These are phyloP conservation scores for Astrocystis sublimbata DNA, from an alignment of 495 filamentous ascomycete genomes.

Conservation along the genomic window DNA sequence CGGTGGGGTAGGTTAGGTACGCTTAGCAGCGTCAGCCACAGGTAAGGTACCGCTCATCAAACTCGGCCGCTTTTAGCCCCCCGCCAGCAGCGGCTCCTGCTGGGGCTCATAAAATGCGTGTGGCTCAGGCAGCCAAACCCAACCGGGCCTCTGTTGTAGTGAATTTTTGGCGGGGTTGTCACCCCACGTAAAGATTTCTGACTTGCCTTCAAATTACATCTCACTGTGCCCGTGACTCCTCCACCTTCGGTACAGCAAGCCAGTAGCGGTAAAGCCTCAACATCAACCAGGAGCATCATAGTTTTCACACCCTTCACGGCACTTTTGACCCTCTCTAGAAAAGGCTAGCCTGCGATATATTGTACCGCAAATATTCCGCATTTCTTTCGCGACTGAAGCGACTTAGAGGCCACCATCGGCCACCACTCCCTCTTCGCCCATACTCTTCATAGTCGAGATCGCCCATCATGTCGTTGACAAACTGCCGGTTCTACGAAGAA, in stretches of 20 bases:
- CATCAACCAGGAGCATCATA: constrained; percentile 1
- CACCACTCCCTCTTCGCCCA: background rate
- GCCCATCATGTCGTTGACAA: constrained; percentile 88
- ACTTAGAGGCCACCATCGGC: constrained; percentile 1
- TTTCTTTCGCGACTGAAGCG: background rate
- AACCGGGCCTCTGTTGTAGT: background rate
- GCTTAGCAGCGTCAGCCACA: background rate
- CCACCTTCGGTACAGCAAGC: constrained; percentile 14
- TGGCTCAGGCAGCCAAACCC: constrained; percentile 8
- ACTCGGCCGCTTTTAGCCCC: background rate
- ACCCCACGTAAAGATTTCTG: constrained; percentile 26
- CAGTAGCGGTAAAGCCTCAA: constrained; percentile 12
- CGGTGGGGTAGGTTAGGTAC: too few relatives aligned
- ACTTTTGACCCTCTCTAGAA: background rate
- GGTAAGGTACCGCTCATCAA: background rate
- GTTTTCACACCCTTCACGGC: background rate
- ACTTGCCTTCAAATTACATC: constrained; percentile 19
- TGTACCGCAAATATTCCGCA: background rate
- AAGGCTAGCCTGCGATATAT: background rate
- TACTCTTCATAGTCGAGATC: background rate
- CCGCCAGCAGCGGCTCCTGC: background rate
- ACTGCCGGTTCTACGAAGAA: constrained; percentile 98
- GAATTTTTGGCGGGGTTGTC: constrained; percentile 22
- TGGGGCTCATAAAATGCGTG: background rate
- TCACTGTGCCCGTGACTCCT: constrained; percentile 20